phyloP scores from a whole-genome alignment of 139 green algal genomes.

The Coelastrella sp. region DNA sequence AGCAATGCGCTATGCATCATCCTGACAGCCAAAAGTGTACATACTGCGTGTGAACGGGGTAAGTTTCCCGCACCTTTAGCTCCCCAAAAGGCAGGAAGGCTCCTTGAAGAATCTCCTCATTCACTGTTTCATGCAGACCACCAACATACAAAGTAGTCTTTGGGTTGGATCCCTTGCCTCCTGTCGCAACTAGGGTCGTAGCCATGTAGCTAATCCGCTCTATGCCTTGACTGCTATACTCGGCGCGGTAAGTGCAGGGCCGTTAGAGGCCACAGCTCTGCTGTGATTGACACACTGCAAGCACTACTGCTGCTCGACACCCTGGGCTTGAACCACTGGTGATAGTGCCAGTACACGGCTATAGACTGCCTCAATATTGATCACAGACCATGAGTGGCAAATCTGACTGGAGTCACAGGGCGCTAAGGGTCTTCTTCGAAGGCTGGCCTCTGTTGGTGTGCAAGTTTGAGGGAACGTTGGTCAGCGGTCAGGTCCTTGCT shows the following conservation, averaged over 20 bases:
- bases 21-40: too few relatives aligned
- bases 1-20: background rate
- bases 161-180: constrained; percentile 82
- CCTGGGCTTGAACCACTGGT: too few relatives aligned
- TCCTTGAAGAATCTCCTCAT: constrained; percentile 89
- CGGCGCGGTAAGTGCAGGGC: background rate
- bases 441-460: too few relatives aligned
- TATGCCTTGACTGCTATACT: background rate
- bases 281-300: background rate
- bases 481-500: too few relatives aligned
- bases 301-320: too few relatives aligned
- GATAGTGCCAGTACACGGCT: too few relatives aligned
- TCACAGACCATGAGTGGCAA: too few relatives aligned
- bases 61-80: constrained; percentile 73
- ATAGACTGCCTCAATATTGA: too few relatives aligned
- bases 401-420: too few relatives aligned
- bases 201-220: constrained; percentile 22
- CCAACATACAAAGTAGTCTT: constrained; percentile 95
- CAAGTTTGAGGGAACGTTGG: too few relatives aligned
- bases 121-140: constrained; percentile 93
- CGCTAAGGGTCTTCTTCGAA: too few relatives aligned
- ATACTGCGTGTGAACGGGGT: background rate
- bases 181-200: constrained; percentile 73
- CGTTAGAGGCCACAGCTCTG: background rate
- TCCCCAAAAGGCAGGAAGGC: constrained; percentile 98